These are phyloP conservation scores for Cystobasidiopsis lactophilus DNA, from an alignment of 768 basidiomycete species.

Conservation along the genomic window DNA sequence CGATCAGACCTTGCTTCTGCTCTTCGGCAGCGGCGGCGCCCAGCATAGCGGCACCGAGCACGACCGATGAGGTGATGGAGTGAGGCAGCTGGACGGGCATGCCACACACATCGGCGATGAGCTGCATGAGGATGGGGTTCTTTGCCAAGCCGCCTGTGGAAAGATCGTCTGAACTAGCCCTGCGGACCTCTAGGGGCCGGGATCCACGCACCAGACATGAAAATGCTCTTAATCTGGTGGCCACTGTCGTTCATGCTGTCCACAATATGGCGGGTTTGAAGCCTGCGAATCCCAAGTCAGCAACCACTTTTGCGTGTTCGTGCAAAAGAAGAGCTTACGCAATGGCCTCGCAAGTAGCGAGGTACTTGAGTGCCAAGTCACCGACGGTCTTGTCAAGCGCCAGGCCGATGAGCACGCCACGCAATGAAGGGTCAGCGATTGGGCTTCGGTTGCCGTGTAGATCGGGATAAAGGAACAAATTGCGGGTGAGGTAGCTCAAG, in stretches of 20 bases:
- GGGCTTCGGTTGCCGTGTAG: conserved; percentile 91
- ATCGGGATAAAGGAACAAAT: conserved; percentile 80
- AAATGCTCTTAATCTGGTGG: conserved; percentile 59
- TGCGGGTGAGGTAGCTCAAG: conserved; percentile 64
- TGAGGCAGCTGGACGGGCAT: conserved; percentile 65
- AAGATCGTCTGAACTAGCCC: too few species aligned
- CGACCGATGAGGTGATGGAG: conserved; percentile 58
- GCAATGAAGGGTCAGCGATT: conserved; percentile 84
- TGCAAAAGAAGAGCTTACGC: conserved; percentile 26
- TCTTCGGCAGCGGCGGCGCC: conserved; percentile 53
- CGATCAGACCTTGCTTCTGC: conserved; percentile 23
- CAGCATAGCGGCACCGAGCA: conserved; percentile 81
- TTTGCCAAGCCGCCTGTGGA: conserved; percentile 87
- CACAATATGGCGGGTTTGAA: conserved; percentile 84
- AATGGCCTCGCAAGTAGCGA: conserved; percentile 75
- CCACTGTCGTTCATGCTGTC: conserved; percentile 72
- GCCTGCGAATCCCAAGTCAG: conserved; percentile 11
- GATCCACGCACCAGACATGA: conserved; percentile 64
- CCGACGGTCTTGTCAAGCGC: conserved; percentile 49
- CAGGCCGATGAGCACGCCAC: conserved; percentile 72
- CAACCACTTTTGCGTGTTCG: too few species aligned
- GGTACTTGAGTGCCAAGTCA: conserved; percentile 76
- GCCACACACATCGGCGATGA: conserved; percentile 63
- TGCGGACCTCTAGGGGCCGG: conserved; percentile 6
- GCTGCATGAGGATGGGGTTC: conserved; percentile 66